These are phyloP conservation scores for Candolleomyces efflorescens DNA, from an alignment of 768 basidiomycete species.

Conservation along the genomic window DNA sequence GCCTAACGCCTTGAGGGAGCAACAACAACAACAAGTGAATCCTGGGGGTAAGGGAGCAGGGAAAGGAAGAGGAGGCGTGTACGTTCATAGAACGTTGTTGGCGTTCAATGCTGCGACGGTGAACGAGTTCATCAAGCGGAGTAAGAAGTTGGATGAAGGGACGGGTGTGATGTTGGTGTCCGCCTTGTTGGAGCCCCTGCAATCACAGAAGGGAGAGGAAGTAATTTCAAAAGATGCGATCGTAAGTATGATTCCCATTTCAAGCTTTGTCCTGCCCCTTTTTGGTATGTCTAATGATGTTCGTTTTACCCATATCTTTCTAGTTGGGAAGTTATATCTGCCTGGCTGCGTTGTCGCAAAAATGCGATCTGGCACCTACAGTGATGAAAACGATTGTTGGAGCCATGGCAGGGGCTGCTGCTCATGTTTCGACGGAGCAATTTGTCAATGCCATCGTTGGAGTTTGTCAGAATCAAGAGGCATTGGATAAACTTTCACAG, in stretches of 20 bases:
- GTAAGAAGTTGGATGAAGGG: constrained; percentile 58
- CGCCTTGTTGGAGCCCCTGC: constrained; percentile 57
- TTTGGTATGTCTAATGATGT: background rate
- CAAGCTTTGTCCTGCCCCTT: background rate
- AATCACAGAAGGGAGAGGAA: constrained; percentile 24
- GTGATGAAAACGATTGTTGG: constrained; percentile 58
- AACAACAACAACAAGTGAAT: background rate
- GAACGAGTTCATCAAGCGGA: constrained; percentile 71
- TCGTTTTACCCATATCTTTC: background rate
- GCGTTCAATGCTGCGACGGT: constrained; percentile 80
- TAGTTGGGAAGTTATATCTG: constrained; percentile 76
- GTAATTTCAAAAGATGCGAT: constrained; percentile 44
- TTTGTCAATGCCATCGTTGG: constrained; percentile 63
- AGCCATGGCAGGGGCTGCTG: constrained; percentile 48
- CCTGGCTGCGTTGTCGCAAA: constrained; percentile 64
- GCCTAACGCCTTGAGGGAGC: constrained; percentile 49
- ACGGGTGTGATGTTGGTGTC: constrained; percentile 62
- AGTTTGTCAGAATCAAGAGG: constrained; percentile 60
- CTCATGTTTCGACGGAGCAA: constrained; percentile 48
- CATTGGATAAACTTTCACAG: constrained; percentile 43
- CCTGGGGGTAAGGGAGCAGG: too few relatives aligned
- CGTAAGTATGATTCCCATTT: constrained; percentile 31
- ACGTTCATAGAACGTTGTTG: constrained; percentile 65
- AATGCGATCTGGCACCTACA: constrained; percentile 50
- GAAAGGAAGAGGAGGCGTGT: constrained; percentile 11